These are phyloP conservation scores for Croton setiger DNA, from an alignment of 441 rosid species.

Conservation along the genomic window DNA sequence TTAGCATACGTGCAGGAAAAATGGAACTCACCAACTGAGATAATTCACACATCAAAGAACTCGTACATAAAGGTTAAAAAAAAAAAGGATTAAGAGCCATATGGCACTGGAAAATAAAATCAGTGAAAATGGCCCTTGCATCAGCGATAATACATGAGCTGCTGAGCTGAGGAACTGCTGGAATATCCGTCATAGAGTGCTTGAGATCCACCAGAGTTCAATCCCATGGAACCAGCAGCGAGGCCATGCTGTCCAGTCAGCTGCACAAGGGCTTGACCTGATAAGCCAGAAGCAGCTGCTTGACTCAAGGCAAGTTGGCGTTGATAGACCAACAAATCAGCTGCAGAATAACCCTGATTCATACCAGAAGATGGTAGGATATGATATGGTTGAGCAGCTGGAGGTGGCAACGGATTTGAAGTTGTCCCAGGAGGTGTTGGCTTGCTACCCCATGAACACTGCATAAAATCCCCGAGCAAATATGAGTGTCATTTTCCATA, in stretches of 20 bases:
- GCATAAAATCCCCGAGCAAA: not conserved
- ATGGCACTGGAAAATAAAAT: not conserved
- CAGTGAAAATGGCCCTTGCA: not conserved
- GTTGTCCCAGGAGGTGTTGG: slow-evolving; percentile 1
- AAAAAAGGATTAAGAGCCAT: not conserved
- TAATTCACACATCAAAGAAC: not conserved
- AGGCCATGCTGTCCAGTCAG: slow-evolving; percentile 39
- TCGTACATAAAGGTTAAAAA: not conserved
- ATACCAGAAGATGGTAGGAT: not conserved
- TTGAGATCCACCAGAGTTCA: slow-evolving; percentile 13
- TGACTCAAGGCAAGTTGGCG: not conserved
- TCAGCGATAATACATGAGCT: slow-evolving; percentile 18
- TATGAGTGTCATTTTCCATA: not conserved
- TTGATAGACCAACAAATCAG: slow-evolving; percentile 1
- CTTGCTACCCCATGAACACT: slow-evolving; percentile 8
- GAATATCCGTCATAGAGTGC: slow-evolving; percentile 16
- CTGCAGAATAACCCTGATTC: slow-evolving; percentile 1
- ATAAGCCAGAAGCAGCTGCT: slow-evolving; percentile 31
- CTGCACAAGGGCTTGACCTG: slow-evolving; percentile 39
- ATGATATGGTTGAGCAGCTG: not conserved
- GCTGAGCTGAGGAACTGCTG: slow-evolving; percentile 9
- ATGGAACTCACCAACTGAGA: not conserved
- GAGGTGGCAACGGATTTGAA: slow-evolving; percentile 1
- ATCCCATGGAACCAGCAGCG: slow-evolving; percentile 20
- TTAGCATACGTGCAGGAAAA: not conserved